These are phyloP conservation scores for Thelephora terrestris DNA, from an alignment of 1,284 basidiomycete genomes.

Conservation along the genomic window DNA sequence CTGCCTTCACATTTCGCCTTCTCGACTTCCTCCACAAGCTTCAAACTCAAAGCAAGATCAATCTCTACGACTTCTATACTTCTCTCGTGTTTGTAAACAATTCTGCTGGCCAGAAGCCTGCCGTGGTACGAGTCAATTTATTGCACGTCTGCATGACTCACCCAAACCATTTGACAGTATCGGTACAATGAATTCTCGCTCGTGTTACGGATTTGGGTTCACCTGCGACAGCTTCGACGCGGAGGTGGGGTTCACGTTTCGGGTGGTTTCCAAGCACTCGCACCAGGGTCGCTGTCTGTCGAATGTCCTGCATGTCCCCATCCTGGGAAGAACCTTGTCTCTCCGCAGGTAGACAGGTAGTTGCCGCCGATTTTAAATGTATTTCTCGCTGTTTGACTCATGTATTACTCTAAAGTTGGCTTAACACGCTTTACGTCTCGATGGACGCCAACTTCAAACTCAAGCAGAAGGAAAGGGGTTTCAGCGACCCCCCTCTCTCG, in stretches of 20 bases:
- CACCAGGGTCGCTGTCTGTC: conserved; percentile 12
- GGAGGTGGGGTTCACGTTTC: conserved; percentile 15
- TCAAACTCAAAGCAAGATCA: too few species aligned
- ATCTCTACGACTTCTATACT: too few species aligned
- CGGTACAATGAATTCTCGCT: not conserved
- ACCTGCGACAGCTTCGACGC: conserved; percentile 17
- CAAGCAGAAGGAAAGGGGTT: conserved; percentile 12
- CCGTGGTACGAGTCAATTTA: too few species aligned
- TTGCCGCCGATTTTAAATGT: not conserved
- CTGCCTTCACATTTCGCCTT: too few species aligned
- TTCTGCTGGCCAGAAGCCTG: too few species aligned
- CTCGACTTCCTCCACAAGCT: too few species aligned
- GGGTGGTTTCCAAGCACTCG: conserved; percentile 5
- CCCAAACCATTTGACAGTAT: too few species aligned
- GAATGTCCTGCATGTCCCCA: conserved; percentile 22
- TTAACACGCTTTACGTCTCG: conserved; percentile 19
- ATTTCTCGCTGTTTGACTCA: conserved; percentile 16
- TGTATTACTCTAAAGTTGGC: conserved; percentile 18
- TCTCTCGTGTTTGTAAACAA: too few species aligned
- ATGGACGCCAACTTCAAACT: too few species aligned
- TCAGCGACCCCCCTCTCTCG: conserved; percentile 12
- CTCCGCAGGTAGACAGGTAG: too few species aligned
- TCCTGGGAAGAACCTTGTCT: conserved; percentile 17
- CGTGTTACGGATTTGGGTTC: conserved; percentile 4
- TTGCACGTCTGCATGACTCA: too few species aligned